A percentile compares a stretch with the other conserved stretches of the same genome.
These are phyloP conservation scores for Coemansia aciculifera DNA, from an alignment of 192 early-diverging fungal genomes.

Conservation along the genomic window DNA sequence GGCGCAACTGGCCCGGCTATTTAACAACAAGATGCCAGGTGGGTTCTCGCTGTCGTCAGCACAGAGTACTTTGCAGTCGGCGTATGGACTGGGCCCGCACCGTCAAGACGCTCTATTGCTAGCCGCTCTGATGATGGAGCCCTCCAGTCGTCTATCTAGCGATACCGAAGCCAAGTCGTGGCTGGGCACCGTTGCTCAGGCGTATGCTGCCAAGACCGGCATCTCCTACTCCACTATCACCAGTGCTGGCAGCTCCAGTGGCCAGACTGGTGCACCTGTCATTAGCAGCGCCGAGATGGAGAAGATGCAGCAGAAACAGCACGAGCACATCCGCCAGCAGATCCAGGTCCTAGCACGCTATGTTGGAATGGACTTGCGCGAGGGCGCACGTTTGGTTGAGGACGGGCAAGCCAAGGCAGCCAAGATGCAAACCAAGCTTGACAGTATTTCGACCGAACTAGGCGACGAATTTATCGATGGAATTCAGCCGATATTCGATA, in stretches of 20 bases:
- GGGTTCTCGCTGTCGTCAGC: slow-evolving; percentile 79
- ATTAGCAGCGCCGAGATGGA: slow-evolving; percentile 89
- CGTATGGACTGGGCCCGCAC: slow-evolving; percentile 76
- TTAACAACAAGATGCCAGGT: slow-evolving; percentile 88
- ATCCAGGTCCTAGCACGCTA: slow-evolving; percentile 79
- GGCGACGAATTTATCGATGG: slow-evolving; percentile 76
- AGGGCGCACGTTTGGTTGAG: slow-evolving; percentile 64
- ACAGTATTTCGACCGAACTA: slow-evolving; percentile 76
- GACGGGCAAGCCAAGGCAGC: slow-evolving; percentile 58
- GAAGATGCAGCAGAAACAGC: slow-evolving; percentile 69
- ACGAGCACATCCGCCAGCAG: slow-evolving; percentile 72
- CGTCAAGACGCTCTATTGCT: slow-evolving; percentile 75
- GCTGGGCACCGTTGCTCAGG: slow-evolving; percentile 68
- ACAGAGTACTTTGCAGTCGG: slow-evolving; percentile 64
- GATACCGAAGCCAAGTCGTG: slow-evolving; percentile 82
- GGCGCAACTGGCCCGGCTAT: slow-evolving; percentile 71
- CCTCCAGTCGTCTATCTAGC: slow-evolving; percentile 68
- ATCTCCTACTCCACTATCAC: slow-evolving; percentile 67
- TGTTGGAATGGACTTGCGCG: slow-evolving; percentile 70
- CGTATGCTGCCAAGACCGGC: slow-evolving; percentile 73
- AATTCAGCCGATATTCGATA: slow-evolving; percentile 74
- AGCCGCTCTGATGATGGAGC: slow-evolving; percentile 76
- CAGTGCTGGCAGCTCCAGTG: slow-evolving; percentile 47
- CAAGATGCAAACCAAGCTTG: slow-evolving; percentile 71
- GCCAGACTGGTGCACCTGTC: slow-evolving; percentile 46